Evolutionary conservation across 306 rosid genomes (phyloP).

Genomic region (Vicia faba): DNA sequence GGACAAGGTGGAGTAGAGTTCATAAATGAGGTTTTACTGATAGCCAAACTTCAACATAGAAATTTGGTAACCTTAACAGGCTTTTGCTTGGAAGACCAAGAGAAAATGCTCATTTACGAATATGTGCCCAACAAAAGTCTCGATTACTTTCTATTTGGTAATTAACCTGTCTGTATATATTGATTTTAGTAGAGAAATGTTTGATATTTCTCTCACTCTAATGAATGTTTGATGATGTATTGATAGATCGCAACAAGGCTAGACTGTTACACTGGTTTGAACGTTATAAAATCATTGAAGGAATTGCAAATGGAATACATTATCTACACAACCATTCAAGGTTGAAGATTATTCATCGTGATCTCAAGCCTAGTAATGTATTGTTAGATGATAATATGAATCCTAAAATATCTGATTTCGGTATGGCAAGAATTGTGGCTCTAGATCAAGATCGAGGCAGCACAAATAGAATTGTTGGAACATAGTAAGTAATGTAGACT

Average conservation of each 20-base stretch:
- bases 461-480: conserved; percentile 56
- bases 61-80: conserved; percentile 58
- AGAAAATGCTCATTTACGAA: conserved; percentile 63
- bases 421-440: conserved; percentile 54
- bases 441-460: conserved; percentile 44
- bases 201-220: not conserved
- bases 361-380: conserved; percentile 64
- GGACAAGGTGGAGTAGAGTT: conserved; percentile 55
- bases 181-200: not conserved
- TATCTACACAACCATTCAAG: conserved; percentile 62
- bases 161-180: not conserved
- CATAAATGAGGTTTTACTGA: conserved; percentile 55
- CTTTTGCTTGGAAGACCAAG: conserved; percentile 52
- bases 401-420: conserved; percentile 67
- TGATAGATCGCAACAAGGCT: conserved; percentile 38
- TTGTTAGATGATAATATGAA: conserved; percentile 54
- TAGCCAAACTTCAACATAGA: conserved; percentile 64
- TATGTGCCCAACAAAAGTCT: conserved; percentile 60
- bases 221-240: not conserved
- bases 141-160: conserved; percentile 54
- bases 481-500: conserved; percentile 47
- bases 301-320: conserved; percentile 51
- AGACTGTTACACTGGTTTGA: conserved; percentile 42
- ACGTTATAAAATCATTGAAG: conserved; percentile 50
- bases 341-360: conserved; percentile 57